Conservation (phyloP, 306 rosid genomes). For the Dryas drummondii region DNA sequence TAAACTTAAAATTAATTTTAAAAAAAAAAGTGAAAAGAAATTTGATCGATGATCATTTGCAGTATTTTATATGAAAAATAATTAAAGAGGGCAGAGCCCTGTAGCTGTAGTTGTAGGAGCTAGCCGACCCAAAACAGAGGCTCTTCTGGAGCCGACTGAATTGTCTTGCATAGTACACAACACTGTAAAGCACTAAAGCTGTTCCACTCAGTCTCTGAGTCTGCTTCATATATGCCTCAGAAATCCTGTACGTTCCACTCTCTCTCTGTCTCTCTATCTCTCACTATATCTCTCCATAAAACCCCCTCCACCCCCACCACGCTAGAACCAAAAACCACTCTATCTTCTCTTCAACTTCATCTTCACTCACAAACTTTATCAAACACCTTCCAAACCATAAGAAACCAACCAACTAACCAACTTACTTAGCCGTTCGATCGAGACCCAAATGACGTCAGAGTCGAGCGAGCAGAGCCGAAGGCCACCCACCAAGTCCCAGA, state of each 20-base stretch:
- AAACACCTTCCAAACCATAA: neutral
- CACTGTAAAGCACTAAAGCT: constrained; percentile 60
- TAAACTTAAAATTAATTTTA: too few relatives aligned
- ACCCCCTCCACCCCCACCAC: constrained; percentile 22
- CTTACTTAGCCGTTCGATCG: neutral
- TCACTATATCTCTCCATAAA: constrained; percentile 35
- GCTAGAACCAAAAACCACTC: neutral
- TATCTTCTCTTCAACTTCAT: neutral
- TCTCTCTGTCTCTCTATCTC: neutral
- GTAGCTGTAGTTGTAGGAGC: constrained; percentile 19
- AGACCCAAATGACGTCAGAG: constrained; percentile 55
- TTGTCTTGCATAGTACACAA: constrained; percentile 69
- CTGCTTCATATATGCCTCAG: constrained; percentile 68
- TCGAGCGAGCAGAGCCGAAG: constrained; percentile 42
- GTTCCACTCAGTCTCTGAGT: constrained; percentile 15
- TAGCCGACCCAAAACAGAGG: constrained; percentile 24
- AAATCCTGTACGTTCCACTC: constrained; percentile 35
- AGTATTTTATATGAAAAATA: neutral
- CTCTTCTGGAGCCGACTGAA: constrained; percentile 34
- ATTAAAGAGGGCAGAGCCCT: neutral
- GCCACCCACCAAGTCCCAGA: constrained; percentile 20
- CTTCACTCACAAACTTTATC: neutral
- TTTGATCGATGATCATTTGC: neutral
- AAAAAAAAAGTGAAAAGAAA: neutral
- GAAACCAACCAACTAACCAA: neutral